phyloP scores from a whole-genome alignment of 345 rosid species.

The Kernera saxatilis region DNA sequence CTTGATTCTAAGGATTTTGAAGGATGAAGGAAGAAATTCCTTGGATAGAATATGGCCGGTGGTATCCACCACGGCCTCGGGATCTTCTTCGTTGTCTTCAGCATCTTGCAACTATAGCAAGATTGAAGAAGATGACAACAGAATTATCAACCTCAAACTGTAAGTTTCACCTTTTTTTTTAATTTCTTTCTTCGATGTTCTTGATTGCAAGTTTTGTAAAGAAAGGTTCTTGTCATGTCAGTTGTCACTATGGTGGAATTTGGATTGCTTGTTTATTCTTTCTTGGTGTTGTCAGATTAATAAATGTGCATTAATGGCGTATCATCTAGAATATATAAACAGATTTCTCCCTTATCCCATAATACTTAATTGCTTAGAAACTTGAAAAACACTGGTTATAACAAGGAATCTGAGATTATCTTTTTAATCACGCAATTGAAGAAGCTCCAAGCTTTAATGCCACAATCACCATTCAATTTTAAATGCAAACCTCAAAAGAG shows the following conservation, averaged over 20 bases:
- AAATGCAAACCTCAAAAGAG: background rate
- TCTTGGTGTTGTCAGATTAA: background rate
- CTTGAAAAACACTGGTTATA: constrained; percentile 13
- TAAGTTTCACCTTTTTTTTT: constrained; percentile 32
- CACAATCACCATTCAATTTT: background rate
- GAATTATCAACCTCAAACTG: constrained; percentile 59
- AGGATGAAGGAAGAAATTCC: constrained; percentile 21
- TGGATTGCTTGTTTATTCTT: background rate
- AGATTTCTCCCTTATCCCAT: background rate
- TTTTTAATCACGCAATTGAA: background rate
- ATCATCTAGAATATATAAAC: constrained; percentile 1
- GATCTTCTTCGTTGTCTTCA: constrained; percentile 13
- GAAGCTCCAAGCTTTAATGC: background rate
- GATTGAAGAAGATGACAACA: constrained; percentile 32
- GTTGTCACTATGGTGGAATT: background rate
- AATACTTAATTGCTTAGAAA: constrained; percentile 13
- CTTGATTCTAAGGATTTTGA: constrained; percentile 44
- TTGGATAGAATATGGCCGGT: background rate
- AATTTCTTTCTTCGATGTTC: background rate
- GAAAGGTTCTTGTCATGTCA: background rate
- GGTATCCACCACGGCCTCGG: constrained; percentile 2
- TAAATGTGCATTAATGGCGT: constrained; percentile 12
- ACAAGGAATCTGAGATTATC: background rate
- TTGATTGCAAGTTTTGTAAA: background rate
- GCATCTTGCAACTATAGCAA: constrained; percentile 14